These are phyloP conservation scores for Cladosporium sp. DNA, from an alignment of 2,329 filamentous ascomycete genomes.

Conservation along the genomic window DNA sequence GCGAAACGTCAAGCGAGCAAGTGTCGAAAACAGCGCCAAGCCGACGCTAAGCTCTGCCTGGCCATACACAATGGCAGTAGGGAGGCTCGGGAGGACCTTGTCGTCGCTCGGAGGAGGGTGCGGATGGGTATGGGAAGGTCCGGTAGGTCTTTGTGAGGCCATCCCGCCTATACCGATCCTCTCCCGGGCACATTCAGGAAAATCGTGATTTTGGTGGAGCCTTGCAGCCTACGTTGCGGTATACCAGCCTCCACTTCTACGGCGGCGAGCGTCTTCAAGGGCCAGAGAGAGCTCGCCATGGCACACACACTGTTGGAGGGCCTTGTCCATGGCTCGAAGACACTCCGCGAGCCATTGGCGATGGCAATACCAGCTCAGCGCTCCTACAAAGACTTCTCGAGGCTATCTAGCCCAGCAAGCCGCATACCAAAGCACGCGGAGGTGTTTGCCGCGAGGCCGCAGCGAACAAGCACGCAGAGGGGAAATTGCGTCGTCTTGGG, in stretches of 20 bases:
- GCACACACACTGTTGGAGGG: background rate
- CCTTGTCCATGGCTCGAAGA: background rate
- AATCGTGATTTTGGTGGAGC: background rate
- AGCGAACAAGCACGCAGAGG: background rate
- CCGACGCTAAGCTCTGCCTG: background rate
- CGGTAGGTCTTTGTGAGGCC: background rate
- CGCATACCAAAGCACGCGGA: background rate
- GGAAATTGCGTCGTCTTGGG: background rate
- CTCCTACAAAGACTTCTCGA: background rate
- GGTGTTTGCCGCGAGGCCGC: background rate
- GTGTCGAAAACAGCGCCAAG: constrained; percentile 2
- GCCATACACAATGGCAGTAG: background rate
- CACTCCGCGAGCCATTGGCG: background rate
- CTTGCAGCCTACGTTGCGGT: background rate
- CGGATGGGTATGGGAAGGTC: background rate
- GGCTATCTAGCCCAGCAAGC: background rate
- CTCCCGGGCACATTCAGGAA: background rate
- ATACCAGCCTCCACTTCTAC: background rate
- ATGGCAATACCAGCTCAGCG: background rate
- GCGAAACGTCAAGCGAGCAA: background rate
- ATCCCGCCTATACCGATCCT: background rate
- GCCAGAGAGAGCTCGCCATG: background rate
- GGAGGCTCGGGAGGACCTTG: background rate
- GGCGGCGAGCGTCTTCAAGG: background rate
- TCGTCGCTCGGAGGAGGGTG: background rate